Evolutionary conservation across 306 rosid species (phyloP).

Genomic region (Lotus japonicus): DNA sequence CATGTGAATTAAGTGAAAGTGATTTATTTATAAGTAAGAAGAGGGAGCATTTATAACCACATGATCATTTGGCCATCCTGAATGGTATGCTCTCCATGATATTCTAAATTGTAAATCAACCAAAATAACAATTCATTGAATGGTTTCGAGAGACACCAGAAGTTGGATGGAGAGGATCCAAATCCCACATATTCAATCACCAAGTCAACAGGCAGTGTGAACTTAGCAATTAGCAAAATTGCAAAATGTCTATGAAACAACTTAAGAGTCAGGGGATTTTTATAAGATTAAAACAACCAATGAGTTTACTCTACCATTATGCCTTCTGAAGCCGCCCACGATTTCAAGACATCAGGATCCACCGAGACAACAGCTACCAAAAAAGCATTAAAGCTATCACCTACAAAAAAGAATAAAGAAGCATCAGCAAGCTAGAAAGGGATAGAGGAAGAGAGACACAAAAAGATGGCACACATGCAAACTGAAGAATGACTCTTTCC

Average conservation of each 20-base stretch:
- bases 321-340: conserved; percentile 87
- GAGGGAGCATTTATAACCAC: background rate
- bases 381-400: conserved; percentile 88
- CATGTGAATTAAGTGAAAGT: no score
- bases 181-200: background rate
- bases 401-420: conserved; percentile 33
- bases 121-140: background rate
- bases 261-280: background rate
- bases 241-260: background rate
- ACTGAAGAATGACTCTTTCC: conserved; percentile 10
- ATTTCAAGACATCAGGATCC: conserved; percentile 66
- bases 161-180: no score
- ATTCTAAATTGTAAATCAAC: background rate
- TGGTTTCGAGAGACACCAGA: background rate
- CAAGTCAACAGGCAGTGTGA: background rate
- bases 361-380: conserved; percentile 80
- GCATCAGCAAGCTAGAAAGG: conserved; percentile 23
- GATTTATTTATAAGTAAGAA: no score
- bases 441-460: background rate
- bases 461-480: background rate
- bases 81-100: background rate
- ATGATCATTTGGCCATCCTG: background rate
- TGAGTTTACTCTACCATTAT: conserved; percentile 41
- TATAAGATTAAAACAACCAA: conserved; percentile 11
- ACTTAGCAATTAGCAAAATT: background rate